Percentiles rank a stretch among this genome's conserved stretches.
These are phyloP conservation scores for Verticillium albo-atrum DNA, from an alignment of 2,329 filamentous ascomycete genomes.

Conservation along the genomic window DNA sequence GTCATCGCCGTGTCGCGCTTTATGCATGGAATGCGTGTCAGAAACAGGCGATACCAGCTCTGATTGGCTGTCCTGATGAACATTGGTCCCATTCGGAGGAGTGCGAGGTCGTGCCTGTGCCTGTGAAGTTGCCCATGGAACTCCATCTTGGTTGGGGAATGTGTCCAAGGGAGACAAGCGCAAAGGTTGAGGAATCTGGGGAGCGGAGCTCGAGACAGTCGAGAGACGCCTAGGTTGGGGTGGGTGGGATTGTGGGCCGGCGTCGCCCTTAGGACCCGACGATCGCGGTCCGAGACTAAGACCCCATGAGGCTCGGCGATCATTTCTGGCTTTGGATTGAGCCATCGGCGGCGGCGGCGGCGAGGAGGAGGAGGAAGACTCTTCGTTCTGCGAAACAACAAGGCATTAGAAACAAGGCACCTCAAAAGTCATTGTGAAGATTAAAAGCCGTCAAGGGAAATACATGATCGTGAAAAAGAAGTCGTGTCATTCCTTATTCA, in stretches of 20 bases:
- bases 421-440: conserved; percentile 1
- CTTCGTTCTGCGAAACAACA: conserved; percentile 29
- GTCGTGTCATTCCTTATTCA: conserved; percentile 38
- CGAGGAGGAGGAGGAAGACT: conserved; percentile 11
- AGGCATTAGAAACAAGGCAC: conserved; percentile 13
- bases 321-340: conserved; percentile 30
- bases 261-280: conserved; percentile 16
- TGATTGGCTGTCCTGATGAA: conserved; percentile 14
- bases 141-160: conserved; percentile 10
- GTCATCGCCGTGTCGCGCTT: not conserved
- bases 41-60: conserved; percentile 28
- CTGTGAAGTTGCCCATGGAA: conserved; percentile 11
- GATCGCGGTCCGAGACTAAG: conserved; percentile 30
- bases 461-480: conserved; percentile 21
- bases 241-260: conserved; percentile 6
- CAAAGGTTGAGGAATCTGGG: conserved; percentile 15
- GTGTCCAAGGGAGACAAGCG: conserved; percentile 15
- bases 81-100: conserved; percentile 13
- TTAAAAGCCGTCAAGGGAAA: conserved; percentile 9
- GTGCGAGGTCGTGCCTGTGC: conserved; percentile 8
- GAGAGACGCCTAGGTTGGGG: not conserved
- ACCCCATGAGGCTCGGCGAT: conserved; percentile 41
- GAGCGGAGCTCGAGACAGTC: conserved; percentile 6
- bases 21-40: conserved; percentile 17
- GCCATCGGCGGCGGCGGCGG: conserved; percentile 26